Conservation (phyloP, 1,284 basidiomycete genomes). For the Fistulina hepatica region DNA sequence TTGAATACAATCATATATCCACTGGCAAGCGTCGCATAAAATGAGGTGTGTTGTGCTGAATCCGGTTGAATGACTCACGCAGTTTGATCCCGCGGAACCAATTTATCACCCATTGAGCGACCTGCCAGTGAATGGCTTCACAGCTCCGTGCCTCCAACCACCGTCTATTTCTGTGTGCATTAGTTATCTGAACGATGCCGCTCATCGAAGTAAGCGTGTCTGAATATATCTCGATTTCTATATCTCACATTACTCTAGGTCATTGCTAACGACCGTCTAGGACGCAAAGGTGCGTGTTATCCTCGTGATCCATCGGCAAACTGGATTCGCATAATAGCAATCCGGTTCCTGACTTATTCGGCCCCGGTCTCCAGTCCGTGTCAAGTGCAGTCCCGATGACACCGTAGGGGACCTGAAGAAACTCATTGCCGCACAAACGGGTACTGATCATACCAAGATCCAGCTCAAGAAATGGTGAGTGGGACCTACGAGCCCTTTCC, state of each 20-base stretch:
- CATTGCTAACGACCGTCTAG: constrained; percentile 94
- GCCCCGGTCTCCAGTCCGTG: constrained; percentile 51
- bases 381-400: constrained; percentile 90
- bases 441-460: constrained; percentile 81
- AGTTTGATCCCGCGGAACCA: too few species aligned
- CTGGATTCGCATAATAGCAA: neutral
- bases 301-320: neutral
- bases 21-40: too few species aligned
- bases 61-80: too few species aligned
- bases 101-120: too few species aligned
- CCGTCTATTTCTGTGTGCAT: too few species aligned
- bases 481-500: neutral
- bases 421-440: constrained; percentile 37
- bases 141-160: too few species aligned
- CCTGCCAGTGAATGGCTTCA: too few species aligned
- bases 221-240: neutral
- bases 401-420: constrained; percentile 38
- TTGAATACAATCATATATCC: too few species aligned
- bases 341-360: constrained; percentile 4
- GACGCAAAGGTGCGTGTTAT: constrained; percentile 71
- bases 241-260: constrained; percentile 39
- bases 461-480: constrained; percentile 92
- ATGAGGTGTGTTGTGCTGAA: too few species aligned
- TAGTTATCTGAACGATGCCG: too few species aligned
- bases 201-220: constrained; percentile 41